phyloP scores from a whole-genome alignment of 2,329 filamentous ascomycete genomes.

The Fusarium longipes region DNA sequence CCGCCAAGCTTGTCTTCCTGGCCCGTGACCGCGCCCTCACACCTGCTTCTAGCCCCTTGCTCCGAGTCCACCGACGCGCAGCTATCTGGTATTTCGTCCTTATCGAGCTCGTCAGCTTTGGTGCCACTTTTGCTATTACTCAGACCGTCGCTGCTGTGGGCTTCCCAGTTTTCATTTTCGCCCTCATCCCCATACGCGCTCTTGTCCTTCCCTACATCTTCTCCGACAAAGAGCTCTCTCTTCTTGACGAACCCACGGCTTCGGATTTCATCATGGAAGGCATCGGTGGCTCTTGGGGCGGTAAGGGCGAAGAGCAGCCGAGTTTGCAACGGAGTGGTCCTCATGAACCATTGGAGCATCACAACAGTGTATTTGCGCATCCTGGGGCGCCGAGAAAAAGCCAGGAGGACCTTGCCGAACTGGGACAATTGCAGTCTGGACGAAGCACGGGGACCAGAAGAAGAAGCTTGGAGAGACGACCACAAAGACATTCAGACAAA shows the following conservation, averaged over 20 bases:
- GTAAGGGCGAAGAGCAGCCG: constrained; percentile 42
- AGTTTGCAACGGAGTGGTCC: constrained; percentile 20
- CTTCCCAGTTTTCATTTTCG: constrained; percentile 79
- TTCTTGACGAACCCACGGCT: constrained; percentile 79
- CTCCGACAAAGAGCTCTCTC: constrained; percentile 66
- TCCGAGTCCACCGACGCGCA: constrained; percentile 66
- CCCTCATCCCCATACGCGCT: constrained; percentile 74
- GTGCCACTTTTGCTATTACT: constrained; percentile 83
- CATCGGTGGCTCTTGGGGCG: constrained; percentile 71
- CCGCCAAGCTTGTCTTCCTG: constrained; percentile 77
- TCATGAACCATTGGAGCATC: constrained; percentile 15
- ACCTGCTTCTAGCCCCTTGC: constrained; percentile 67
- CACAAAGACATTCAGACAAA: constrained; percentile 15
- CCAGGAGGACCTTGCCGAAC: constrained; percentile 51
- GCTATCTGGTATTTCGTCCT: constrained; percentile 79
- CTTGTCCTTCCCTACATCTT: constrained; percentile 73
- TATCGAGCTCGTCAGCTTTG: constrained; percentile 77
- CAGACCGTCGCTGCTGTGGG: constrained; percentile 86
- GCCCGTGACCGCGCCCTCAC: constrained; percentile 73
- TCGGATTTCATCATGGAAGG: constrained; percentile 81
- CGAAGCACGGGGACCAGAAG: constrained; percentile 49
- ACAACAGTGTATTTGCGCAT: constrained; percentile 45
- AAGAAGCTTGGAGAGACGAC: constrained; percentile 42
- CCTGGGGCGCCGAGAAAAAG: constrained; percentile 48
- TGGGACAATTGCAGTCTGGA: constrained; percentile 47